Conservation (phyloP, 495 filamentous ascomycete genomes). For the Daldinia loculata region DNA sequence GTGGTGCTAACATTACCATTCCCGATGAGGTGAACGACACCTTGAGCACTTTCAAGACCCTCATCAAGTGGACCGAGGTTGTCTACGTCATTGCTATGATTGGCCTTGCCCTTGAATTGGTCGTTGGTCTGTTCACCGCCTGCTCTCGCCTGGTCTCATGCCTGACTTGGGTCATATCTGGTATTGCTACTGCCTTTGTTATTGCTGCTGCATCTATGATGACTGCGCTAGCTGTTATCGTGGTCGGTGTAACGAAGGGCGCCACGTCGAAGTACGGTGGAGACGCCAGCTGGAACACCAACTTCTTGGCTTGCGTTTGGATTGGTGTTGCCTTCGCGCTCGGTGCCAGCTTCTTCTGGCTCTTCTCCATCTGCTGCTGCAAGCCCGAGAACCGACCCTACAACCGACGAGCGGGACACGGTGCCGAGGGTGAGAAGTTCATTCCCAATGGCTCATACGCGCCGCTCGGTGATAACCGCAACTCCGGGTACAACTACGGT, state of each 20-base stretch:
- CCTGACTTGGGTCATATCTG: slow-evolving; percentile 56
- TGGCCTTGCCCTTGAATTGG: slow-evolving; percentile 75
- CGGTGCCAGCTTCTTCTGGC: slow-evolving; percentile 83
- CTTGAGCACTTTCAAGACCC: slow-evolving; percentile 73
- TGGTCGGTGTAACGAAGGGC: slow-evolving; percentile 73
- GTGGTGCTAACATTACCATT: slow-evolving; percentile 60
- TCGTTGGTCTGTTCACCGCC: slow-evolving; percentile 78
- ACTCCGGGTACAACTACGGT: slow-evolving; percentile 50
- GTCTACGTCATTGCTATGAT: slow-evolving; percentile 75
- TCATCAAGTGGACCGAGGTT: slow-evolving; percentile 83
- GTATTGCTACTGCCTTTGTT: slow-evolving; percentile 68
- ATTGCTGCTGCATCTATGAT: slow-evolving; percentile 66
- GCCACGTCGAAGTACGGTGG: slow-evolving; percentile 73
- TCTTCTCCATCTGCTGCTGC: slow-evolving; percentile 92
- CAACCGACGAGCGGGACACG: slow-evolving; percentile 22
- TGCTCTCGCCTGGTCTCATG: slow-evolving; percentile 59
- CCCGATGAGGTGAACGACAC: slow-evolving; percentile 70
- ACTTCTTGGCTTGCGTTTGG: slow-evolving; percentile 78
- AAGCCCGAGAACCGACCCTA: slow-evolving; percentile 51
- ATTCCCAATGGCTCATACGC: slow-evolving; percentile 54
- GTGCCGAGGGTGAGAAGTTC: slow-evolving; percentile 58
- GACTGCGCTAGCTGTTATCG: slow-evolving; percentile 67
- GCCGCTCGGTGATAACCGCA: slow-evolving; percentile 51
- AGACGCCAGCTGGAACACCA: slow-evolving; percentile 66
- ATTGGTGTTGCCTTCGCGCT: slow-evolving; percentile 79